Base-by-base conservation (phyloP, 495 filamentous ascomycete genomes). In the Xylaria acuta region DNA sequence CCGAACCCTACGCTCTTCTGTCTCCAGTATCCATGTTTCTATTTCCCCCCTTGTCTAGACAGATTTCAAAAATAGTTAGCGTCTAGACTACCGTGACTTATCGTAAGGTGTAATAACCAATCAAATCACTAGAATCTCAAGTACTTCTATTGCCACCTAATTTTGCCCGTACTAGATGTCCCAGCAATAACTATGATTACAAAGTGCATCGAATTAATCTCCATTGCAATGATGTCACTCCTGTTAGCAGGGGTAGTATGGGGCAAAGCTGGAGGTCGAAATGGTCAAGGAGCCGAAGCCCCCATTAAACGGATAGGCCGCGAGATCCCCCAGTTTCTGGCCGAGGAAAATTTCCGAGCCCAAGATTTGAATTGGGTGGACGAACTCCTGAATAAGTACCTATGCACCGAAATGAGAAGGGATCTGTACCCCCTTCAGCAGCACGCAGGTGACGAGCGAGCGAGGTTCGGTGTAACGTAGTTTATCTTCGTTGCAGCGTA, bases 361-460 rank as follows among this genome's bases (percentile, higher is more conserved):
- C n/a, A 56, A 67, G 34, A 40, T 54, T 67, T 56, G 32, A 22
- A 49, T 54, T 67, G n/a, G 34, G 47, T n/a, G 49, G 65, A 22
- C 34, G 65, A 56, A 67, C 65, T 56, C 65, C 49, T 67, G 36
- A 67, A 27, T 22, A 64, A 0, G 4, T 43, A 49, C n/a, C n/a
- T n/a, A 49, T 53, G 49, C 18, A 56, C 49, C 34, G n/a, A 56
- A 36, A 56, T 43, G 49, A n/a, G 65, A 49, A 67, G 49, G 49
- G 65, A 67, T 67, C 49, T 54, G 11, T 47, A 40, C 5, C 18
- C 47, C 34, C 49, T 18, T 27, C 20, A n/a, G n/a, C 47, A 25
- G 9, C 65, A 7, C 32, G 64, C 65, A 56, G 65, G 32, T 56
- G 36, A 38, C n/a, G n/a, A 20, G 6, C 36, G 30, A 56, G 27